Evolutionary conservation across 129 eudicot species (phyloP).

Genomic region (Flaveria sonorensis): DNA sequence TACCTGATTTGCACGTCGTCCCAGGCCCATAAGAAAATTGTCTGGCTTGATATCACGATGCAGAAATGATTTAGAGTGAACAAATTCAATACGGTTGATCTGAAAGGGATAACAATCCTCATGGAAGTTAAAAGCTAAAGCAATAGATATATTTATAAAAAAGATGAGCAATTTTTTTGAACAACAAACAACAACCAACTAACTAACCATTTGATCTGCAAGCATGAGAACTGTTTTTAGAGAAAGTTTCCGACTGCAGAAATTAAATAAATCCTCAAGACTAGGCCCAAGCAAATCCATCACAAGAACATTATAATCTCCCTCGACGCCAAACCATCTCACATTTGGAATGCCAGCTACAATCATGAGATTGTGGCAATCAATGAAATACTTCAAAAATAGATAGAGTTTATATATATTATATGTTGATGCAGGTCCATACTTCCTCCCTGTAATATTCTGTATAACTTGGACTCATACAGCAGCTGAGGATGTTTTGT

Average conservation of each 20-base stretch:
- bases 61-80: constrained; percentile 83
- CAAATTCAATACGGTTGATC: constrained; percentile 89
- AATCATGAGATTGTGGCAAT: constrained; percentile 17
- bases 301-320: constrained; percentile 88
- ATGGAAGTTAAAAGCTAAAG: background rate
- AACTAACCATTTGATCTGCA: constrained; percentile 89
- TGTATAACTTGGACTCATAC: constrained; percentile 85
- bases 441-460: constrained; percentile 96
- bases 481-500: constrained; percentile 94
- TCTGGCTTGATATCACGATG: constrained; percentile 97
- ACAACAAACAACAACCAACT: background rate
- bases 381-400: constrained; percentile 12
- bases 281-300: constrained; percentile 97
- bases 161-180: too few species aligned
- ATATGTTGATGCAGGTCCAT: constrained; percentile 28
- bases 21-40: constrained; percentile 93
- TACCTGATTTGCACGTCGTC: constrained; percentile 94
- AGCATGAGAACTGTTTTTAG: constrained; percentile 95
- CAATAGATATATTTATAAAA: background rate
- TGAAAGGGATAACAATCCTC: constrained; percentile 32
- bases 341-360: constrained; percentile 90
- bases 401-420: background rate
- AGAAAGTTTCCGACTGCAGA: constrained; percentile 84
- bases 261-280: constrained; percentile 87
- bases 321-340: constrained; percentile 93